Base-by-base conservation (phyloP, 1,284 basidiomycete species). In the Ustilago shanxiensis region DNA sequence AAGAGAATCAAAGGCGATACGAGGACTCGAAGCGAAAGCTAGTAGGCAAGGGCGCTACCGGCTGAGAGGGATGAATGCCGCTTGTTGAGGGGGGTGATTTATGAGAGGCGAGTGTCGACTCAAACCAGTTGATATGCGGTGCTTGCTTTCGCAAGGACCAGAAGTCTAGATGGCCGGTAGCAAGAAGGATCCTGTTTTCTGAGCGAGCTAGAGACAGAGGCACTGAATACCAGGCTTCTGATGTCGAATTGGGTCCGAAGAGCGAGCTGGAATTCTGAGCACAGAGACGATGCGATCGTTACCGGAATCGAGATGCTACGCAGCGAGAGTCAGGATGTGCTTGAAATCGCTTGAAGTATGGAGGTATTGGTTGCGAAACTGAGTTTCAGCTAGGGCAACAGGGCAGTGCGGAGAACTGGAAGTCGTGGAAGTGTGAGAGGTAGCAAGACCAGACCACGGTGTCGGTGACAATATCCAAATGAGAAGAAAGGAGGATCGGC, bases 11-110 rank as follows among this genome's bases (percentile, higher is more conserved):
- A 11, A 18, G 51, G 24, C 10, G 58, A 24, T 33, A 51, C 28
- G 47, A 47, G 20, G 52, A 29, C 47, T 35, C n/a, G 57, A 39
- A 24, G 39, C 10, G 37, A 16, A 44, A 35, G 53, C 29, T 55
- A 49, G 52, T 29, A 39, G 41, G 41, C 28, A 20, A 41, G 24
- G 33, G 41, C 53, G 45, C 65, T 63, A 39, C 20, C n/a, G 49
- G 26, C n/a, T 10, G 13, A 49, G 47, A 28, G 16, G 31, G 60
- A 55, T 72, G 70, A 67, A 72, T 72, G 70, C 70, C 57, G 70
- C 70, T 58, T 37, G 13, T 52, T 47, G 64, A 64, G 37, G 65
- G 63, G 65, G 70, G 70, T 72, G 57, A 72, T 72, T 72, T 72
- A 64, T n/a, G 29, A 20, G 57, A 31, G 39, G 31, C 7, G 29